Conservation (phyloP, 2,329 filamentous ascomycete genomes). For the Colletotrichum musae region DNA sequence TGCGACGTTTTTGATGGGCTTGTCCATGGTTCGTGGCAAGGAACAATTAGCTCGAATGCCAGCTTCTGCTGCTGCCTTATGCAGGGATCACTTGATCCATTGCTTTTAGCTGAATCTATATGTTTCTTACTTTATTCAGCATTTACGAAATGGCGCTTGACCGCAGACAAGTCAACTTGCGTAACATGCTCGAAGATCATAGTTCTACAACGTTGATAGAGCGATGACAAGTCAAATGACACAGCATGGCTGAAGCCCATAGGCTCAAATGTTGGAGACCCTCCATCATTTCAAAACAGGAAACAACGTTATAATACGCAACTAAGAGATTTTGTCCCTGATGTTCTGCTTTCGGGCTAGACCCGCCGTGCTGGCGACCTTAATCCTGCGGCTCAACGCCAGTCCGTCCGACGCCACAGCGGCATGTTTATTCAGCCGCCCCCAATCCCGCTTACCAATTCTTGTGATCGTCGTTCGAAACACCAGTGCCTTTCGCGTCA, state of each 20-base stretch:
- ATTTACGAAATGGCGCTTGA: no score
- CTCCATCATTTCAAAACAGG: no score
- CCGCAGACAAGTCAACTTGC: no score
- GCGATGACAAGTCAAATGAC: no score
- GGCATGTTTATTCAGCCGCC: background rate
- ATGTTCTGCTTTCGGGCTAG: background rate
- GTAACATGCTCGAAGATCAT: no score
- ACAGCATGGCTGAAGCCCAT: no score
- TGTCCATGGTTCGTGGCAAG: background rate
- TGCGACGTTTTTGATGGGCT: conserved; percentile 1
- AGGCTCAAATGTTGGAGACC: no score
- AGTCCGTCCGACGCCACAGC: background rate
- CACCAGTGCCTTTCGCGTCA: background rate
- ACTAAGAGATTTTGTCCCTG: background rate
- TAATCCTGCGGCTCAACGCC: background rate
- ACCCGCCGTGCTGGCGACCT: background rate
- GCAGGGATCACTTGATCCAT: no score
- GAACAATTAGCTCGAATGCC: background rate
- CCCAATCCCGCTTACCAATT: background rate
- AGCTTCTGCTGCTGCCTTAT: background rate
- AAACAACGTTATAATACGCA: no score
- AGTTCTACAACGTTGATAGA: no score
- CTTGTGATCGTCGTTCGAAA: background rate
- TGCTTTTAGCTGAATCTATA: no score
- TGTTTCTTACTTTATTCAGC: no score